These are phyloP conservation scores for Psilocybe subaeruginosa DNA, from an alignment of 768 basidiomycete species.

Conservation along the genomic window DNA sequence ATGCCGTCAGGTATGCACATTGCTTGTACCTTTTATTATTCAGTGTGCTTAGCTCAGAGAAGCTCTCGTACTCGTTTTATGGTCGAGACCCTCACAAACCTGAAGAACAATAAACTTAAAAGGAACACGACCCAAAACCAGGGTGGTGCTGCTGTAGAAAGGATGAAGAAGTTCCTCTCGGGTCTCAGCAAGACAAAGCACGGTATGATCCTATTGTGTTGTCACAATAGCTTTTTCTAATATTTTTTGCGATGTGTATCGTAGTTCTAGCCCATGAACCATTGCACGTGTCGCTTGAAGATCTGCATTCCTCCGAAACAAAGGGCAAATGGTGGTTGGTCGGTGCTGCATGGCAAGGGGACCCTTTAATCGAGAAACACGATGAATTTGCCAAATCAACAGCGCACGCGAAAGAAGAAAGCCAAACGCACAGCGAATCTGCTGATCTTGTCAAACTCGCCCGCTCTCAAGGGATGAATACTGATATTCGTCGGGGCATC, in stretches of 20 bases:
- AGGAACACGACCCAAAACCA: conserved; percentile 65
- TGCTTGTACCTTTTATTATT: not conserved
- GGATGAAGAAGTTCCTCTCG: conserved; percentile 87
- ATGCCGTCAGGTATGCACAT: conserved; percentile 50
- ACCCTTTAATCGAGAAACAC: conserved; percentile 82
- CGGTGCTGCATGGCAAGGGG: conserved; percentile 93
- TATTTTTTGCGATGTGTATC: not conserved
- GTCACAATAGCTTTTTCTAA: not conserved
- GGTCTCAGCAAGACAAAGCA: conserved; percentile 78
- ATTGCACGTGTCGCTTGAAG: conserved; percentile 81
- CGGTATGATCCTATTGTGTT: conserved; percentile 41
- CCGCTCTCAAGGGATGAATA: conserved; percentile 97
- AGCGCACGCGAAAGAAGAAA: conserved; percentile 25
- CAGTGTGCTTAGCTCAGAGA: not conserved
- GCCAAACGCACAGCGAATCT: conserved; percentile 27
- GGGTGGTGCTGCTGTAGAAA: conserved; percentile 74
- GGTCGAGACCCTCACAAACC: conserved; percentile 89
- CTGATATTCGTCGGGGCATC: conserved; percentile 87
- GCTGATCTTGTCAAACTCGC: conserved; percentile 74
- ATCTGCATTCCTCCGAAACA: conserved; percentile 80
- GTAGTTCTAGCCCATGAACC: conserved; percentile 84
- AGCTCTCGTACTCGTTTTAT: conserved; percentile 95
- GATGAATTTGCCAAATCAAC: conserved; percentile 32
- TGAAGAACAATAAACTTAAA: conserved; percentile 90
- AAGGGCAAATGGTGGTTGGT: conserved; percentile 99